Base-by-base conservation (phyloP, 345 rosid genomes). In the Populus ilicifolia region DNA sequence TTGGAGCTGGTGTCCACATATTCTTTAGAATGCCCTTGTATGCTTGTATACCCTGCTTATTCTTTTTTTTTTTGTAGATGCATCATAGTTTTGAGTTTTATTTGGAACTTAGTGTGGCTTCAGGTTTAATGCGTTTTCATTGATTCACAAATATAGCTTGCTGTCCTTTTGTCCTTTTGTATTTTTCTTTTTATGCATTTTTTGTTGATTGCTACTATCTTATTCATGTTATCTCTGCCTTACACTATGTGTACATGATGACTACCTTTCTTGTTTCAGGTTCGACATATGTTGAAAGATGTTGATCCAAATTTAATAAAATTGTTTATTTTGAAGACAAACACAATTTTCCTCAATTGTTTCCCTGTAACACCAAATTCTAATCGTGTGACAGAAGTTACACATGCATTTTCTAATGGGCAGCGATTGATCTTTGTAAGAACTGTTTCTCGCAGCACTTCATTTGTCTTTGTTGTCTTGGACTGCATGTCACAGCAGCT, bases 291-390 rank as follows among this genome's bases (percentile, higher is more conserved):
- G 76, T 80, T 96, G 81, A 44, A 59, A 74, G 90, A 82, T 56
- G 86, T 96, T 68, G 94, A 93, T 84, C 82, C 81, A 80, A 78
- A 82, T 67, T 87, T 96, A 67, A 84, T 91, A 46, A 70, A 74
- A 83, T 87, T 83, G 76, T 91, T 73, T 67, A 79, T 87, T 23
- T 82, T 82, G 0, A 81, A 75, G 71, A 68, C 41, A 39, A 86
- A 86, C 59, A 83, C 89, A 14, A 66, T 89, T 81, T 83, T 78
- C 81, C 80, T 91, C 48, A 80, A 78, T 77, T 85, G 84, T 76
- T 92, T 93, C 82, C 91, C 98, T 1, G 93, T 96, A 44, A 89
- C 94, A 20, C 98, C 99, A 59, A 96, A 96, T 69, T 81, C 85
- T 86, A 91, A 90, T 52, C 98, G 99, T 38, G 94, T 96, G 82